phyloP scores from a whole-genome alignment of 1,284 basidiomycete species.

The Lentinus polychrous region DNA sequence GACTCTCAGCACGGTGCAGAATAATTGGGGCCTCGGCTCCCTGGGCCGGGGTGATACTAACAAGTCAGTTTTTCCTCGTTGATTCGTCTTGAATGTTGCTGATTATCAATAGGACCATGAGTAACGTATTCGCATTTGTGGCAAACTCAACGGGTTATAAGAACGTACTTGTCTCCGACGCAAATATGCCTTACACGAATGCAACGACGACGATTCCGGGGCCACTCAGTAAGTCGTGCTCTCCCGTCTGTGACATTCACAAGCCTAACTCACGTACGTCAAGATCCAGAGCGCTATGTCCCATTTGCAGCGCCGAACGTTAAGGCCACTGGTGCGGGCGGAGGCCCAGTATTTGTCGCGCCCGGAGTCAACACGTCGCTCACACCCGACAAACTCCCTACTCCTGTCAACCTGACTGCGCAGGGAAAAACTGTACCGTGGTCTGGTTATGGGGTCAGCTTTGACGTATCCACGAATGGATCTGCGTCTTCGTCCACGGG shows the following conservation, averaged over 20 bases:
- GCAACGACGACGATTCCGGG: constrained; percentile 15
- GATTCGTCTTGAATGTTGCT: background rate
- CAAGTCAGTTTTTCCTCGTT: constrained; percentile 16
- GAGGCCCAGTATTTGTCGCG: constrained; percentile 33
- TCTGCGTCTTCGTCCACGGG: background rate
- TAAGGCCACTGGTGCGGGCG: constrained; percentile 31
- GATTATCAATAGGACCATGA: constrained; percentile 21
- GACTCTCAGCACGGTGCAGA: constrained; percentile 48
- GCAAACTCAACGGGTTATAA: constrained; percentile 32
- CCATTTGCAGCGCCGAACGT: constrained; percentile 38
- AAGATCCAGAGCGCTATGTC: constrained; percentile 27
- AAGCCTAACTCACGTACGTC: background rate
- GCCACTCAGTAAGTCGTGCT: constrained; percentile 19
- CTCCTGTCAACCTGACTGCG: constrained; percentile 36
- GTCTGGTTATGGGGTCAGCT: background rate
- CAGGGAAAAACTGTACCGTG: constrained; percentile 12
- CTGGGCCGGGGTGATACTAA: constrained; percentile 53
- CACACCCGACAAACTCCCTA: constrained; percentile 27
- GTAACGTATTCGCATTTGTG: constrained; percentile 44
- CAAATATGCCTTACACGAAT: constrained; percentile 23
- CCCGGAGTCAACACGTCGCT: constrained; percentile 28
- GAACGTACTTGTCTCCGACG: constrained; percentile 28
- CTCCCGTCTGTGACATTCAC: background rate
- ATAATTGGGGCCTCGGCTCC: constrained; percentile 57
- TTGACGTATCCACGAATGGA: background rate